Evolutionary conservation across 805 yeast genomes (phyloP), one percentile per base, ranked within the genome.

Genomic region (Metschnikowia aberdeeniae): DNA sequence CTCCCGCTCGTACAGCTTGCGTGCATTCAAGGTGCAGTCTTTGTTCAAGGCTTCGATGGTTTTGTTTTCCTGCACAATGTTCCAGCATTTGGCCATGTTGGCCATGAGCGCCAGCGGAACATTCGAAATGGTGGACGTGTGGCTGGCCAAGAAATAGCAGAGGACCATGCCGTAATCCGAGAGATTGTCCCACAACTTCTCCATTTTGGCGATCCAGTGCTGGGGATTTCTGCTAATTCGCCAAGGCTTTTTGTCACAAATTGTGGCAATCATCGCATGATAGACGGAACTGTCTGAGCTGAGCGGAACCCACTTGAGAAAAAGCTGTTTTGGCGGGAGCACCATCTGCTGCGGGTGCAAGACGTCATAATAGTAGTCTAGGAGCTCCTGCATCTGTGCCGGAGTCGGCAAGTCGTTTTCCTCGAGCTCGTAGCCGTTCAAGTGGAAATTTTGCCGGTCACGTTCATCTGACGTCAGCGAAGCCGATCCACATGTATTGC

Each of bases 161-260:
- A 60, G 38, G 6, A 63, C 39, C 53, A 62, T 55, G 8, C 65
- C 67, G 30, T 62, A 50, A 19, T 59, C 59, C 38, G 58, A 58
- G 27, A 63, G 55, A 29, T 53, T 51, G 46, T 63, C 66, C 62
- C 59, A 56, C 44, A 43, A 52, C 34, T 53, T 53, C 42, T 48
- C 48, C 27, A 52, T 53, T 3, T 50, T 51, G 13, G 40, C 44
- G 12, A 62, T 42, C 67, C 68, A 64, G 33, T 43, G 44, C 4
- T 40, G 26, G 32, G 63, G 64, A 35, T 52, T 53, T n/a, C 42
- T 36, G 14, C 43, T 40, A 11, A 51, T 34, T 1, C 36, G 42
- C 37, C 52, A 37, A 10, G 20, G 19, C 4, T 19, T 36, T 13
- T 32, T 34, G n/a, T 19, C 24, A 36, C 61, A 57, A 20, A 61